Evolutionary conservation across 192 early-diverging fungal genomes (phyloP).

Genomic region (Entrophospora sp.): DNA sequence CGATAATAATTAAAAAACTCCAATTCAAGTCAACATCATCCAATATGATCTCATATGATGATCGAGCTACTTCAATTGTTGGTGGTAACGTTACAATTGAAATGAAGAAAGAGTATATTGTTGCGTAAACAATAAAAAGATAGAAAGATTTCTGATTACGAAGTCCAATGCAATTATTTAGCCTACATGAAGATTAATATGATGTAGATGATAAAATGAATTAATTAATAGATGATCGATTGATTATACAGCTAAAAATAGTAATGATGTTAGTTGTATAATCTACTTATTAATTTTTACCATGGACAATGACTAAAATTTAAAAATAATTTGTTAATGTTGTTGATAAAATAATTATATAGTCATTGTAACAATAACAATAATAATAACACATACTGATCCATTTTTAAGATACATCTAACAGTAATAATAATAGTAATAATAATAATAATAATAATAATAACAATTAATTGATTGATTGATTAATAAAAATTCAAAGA

Average conservation of each 20-base stretch:
- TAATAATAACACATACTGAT: conserved; percentile 26
- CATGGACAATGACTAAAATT: conserved; percentile 32
- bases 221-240: too few relatives aligned
- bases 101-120: conserved; percentile 28
- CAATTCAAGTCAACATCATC: conserved; percentile 30
- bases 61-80: conserved; percentile 12
- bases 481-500: too few relatives aligned
- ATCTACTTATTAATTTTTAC: background rate
- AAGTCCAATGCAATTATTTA: conserved; percentile 37
- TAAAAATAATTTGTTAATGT: background rate
- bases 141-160: conserved; percentile 34
- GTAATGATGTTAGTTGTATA: too few relatives aligned
- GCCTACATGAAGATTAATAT: too few relatives aligned
- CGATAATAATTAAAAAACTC: conserved; percentile 29
- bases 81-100: conserved; percentile 27
- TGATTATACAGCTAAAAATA: too few relatives aligned
- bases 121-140: conserved; percentile 30
- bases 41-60: conserved; percentile 9
- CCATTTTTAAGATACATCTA: conserved; percentile 37
- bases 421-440: too few relatives aligned
- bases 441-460: too few relatives aligned
- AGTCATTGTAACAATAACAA: background rate
- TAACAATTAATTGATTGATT: background rate
- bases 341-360: background rate
- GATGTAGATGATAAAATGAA: too few relatives aligned